Evolutionary conservation across 306 rosid species (phyloP), one percentile per base, ranked within the genome.

Genomic region (Rosa lucieae): DNA sequence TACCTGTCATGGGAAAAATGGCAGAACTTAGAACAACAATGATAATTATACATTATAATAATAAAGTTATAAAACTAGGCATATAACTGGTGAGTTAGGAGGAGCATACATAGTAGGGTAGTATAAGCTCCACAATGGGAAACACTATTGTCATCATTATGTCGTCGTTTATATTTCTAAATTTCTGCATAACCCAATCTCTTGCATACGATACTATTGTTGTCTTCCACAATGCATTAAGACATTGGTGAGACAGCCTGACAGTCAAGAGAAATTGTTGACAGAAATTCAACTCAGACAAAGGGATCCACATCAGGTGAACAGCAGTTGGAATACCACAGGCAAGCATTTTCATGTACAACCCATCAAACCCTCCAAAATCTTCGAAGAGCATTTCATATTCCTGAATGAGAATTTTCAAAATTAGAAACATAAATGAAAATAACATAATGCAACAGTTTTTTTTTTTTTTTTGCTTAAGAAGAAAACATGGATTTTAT

Each of bases 301-400:
- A 86, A 79, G 98, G 99, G 71, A 95, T 90, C 96, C 97, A 85
- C 98, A 90, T 92, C 82, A 95, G 82, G 70, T 91, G 94, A 84
- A 92, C 91, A 43, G 93, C 75, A 51, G 98, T 90, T 59, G 99
- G 98, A 84, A 95, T 88, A 80, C 82, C 92, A 85, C 87, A 86
- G 72, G 98, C 95, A 78, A 91, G 89, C 97, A 92, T 88, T 87
- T 89, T 92, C 97, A 84, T 89, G 79, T 95, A 95, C 83, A 95
- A 84, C 82, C 91, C 94, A 88, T 95, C 98, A 85, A 95, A 91
- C 71, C 99, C 99, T 86, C 99, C 98, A 84, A 86, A 85, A 75
- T 89, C 90, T 85, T 91, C 89, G 82, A 92, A 95, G 43, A 89
- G 84, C 84, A 87, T 72, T 43, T 92, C 96, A 70, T 81, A 89